phyloP scores from a whole-genome alignment of 257 asterid genomes.

The Jacaranda copaia region DNA sequence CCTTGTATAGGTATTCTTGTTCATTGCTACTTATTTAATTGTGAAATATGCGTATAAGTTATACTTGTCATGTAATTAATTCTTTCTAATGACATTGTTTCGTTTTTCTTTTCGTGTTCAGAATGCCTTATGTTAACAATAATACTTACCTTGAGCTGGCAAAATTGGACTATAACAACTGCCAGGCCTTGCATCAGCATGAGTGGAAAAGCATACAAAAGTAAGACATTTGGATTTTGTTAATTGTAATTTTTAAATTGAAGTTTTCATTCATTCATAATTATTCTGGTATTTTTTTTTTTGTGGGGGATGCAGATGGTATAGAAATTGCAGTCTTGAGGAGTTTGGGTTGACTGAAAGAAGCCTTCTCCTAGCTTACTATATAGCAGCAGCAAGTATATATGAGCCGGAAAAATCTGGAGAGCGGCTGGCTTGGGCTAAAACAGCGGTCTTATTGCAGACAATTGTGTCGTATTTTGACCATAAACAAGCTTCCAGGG shows the following conservation, averaged over 20 bases:
- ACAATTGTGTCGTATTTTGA: constrained; percentile 46
- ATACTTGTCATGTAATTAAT: neutral
- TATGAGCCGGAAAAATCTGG: constrained; percentile 70
- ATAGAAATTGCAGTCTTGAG: constrained; percentile 43
- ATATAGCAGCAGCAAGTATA: constrained; percentile 59
- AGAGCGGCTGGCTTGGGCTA: constrained; percentile 78
- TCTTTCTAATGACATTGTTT: too few species aligned
- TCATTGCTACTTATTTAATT: too few species aligned
- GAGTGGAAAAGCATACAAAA: constrained; percentile 78
- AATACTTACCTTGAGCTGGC: constrained; percentile 74
- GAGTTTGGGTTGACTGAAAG: constrained; percentile 56
- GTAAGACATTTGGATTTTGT: constrained; percentile 45
- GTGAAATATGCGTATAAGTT: too few species aligned
- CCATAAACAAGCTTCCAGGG: constrained; percentile 25
- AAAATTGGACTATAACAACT: constrained; percentile 70
- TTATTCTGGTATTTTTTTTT: neutral
- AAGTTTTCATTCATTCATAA: neutral
- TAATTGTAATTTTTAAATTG: neutral
- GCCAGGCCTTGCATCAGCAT: constrained; percentile 68
- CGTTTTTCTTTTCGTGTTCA: constrained; percentile 21
- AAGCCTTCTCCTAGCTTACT: constrained; percentile 49
- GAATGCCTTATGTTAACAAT: constrained; percentile 84
- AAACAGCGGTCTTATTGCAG: constrained; percentile 64
- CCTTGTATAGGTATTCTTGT: constrained; percentile 70
- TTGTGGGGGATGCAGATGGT: constrained; percentile 60